phyloP scores from a whole-genome alignment of 192 early-diverging fungal species.

The Paraglomus brasilianum region DNA sequence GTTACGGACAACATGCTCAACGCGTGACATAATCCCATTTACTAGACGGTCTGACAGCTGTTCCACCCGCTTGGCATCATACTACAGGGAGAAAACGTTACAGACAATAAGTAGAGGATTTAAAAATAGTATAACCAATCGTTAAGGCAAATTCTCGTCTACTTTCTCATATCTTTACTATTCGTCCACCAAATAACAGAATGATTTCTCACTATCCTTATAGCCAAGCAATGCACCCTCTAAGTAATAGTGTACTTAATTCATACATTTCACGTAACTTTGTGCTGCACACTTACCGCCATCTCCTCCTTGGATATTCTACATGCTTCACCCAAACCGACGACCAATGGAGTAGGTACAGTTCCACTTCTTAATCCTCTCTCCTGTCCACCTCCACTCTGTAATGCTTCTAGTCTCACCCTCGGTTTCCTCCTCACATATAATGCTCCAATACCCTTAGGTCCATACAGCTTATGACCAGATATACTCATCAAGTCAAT shows the following conservation, averaged over 20 bases:
- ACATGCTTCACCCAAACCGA: constrained; percentile 90
- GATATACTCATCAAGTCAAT: constrained; percentile 95
- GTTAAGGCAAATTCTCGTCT: constrained; percentile 41
- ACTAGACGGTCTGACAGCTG: constrained; percentile 76
- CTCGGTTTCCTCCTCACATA: constrained; percentile 92
- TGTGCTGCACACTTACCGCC: constrained; percentile 53
- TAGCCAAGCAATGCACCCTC: not conserved
- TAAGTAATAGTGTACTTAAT: constrained; percentile 15
- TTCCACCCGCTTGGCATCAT: constrained; percentile 73
- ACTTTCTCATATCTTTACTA: constrained; percentile 21
- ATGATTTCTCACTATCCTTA: not conserved
- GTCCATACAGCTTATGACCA: constrained; percentile 98
- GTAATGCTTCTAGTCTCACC: constrained; percentile 87
- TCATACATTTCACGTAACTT: constrained; percentile 32
- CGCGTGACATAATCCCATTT: constrained; percentile 72
- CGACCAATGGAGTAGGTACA: constrained; percentile 85
- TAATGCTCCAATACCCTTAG: constrained; percentile 92
- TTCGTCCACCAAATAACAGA: constrained; percentile 21
- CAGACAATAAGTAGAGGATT: not conserved
- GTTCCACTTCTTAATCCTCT: constrained; percentile 92
- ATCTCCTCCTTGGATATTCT: constrained; percentile 77
- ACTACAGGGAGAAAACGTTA: constrained; percentile 44
- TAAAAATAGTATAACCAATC: constrained; percentile 26
- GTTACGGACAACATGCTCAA: constrained; percentile 85
- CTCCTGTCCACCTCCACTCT: constrained; percentile 95